A percentile compares a stretch with the other conserved stretches of the same genome.
Evolutionary conservation across 2,329 filamentous ascomycete genomes (phyloP).

Genomic region (Nothopassalora personata): DNA sequence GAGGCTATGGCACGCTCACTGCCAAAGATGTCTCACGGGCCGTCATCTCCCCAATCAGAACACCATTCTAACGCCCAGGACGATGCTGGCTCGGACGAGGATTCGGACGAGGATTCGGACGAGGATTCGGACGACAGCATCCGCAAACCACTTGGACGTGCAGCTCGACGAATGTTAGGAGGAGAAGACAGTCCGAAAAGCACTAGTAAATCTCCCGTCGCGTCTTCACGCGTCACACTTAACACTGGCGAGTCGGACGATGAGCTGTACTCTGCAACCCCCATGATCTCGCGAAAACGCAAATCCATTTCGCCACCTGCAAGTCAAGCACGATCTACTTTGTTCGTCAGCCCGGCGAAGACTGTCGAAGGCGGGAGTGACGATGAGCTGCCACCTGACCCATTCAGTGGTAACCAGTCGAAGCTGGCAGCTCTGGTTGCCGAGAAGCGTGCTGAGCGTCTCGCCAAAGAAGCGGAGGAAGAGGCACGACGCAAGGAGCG

Average conservation of each 20-base stretch:
- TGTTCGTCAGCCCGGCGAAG: conserved; percentile 32
- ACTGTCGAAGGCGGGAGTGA: conserved; percentile 18
- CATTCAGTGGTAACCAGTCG: conserved; percentile 19
- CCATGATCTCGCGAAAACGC: conserved; percentile 8
- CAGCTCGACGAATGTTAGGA: conserved; percentile 30
- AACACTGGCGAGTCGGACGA: conserved; percentile 17
- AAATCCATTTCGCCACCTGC: conserved; percentile 10
- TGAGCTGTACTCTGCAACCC: conserved; percentile 30
- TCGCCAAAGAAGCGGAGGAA: conserved; percentile 22
- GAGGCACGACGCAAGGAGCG: conserved; percentile 3
- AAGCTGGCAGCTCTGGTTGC: conserved; percentile 30
- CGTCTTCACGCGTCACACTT: neutral
- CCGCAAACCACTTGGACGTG: conserved; percentile 25
- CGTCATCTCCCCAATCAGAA: neutral
- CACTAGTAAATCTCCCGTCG: neutral
- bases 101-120: conserved; percentile 19
- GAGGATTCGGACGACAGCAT: conserved; percentile 22
- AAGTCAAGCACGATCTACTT: conserved; percentile 14
- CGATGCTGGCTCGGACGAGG: conserved; percentile 8
- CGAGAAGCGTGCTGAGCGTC: conserved; percentile 28
- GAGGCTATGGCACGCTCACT: conserved; percentile 6
- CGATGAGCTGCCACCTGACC: conserved; percentile 22
- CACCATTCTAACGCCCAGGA: neutral
- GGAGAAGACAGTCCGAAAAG: neutral
- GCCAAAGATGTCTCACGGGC: conserved; percentile 3